Base-by-base conservation (phyloP, 2,329 filamentous ascomycete genomes). In the Arthrobotrys megalospora region DNA sequence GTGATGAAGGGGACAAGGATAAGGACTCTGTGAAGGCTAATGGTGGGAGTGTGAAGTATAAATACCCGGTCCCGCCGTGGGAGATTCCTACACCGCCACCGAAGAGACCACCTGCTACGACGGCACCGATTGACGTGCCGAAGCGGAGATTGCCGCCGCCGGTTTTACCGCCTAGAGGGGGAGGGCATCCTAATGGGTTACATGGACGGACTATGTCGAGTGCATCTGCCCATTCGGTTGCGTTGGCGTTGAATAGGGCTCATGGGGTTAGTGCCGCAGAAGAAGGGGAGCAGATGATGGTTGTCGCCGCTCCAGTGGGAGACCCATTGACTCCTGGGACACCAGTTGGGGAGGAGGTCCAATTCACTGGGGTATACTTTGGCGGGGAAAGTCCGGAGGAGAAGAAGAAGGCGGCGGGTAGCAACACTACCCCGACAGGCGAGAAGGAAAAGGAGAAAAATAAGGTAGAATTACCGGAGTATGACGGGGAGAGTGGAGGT, bases 81-180 rank as follows among this genome's bases (percentile, higher is more conserved):
- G 70, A 81, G 28, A 81, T 82, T 19, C 81, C 81, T 28, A 14
- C 64, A n/a, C 47, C 64, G n/a, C 81, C 80, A 21, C 79, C 81
- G 7, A 81, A 80, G 67, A 79, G 79, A 82, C 55, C 36, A 19
- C 55, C 34, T 11, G 8, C 19, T 28, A n/a, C 55, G 21, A 88
- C 88, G 52, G 88, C 87, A 58, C 86, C 88, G 14, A 88, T 87
- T 75, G 86, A 86, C 32, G 86, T 90, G 0, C 89, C 90, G 2
- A 91, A 89, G 82, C 87, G 91, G n/a, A 93, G 91, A 81, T 84
- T 91, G 7, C 85, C 88, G 43, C 83, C 87, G 19, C 84, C 87
- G 21, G 62, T 83, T 10, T 69, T 85, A 8, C 83, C 84, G 28
- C 83, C 81, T 5, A 76, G 80, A 55, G 80, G 24, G 24, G 24